Conservation (phyloP, 2,329 filamentous ascomycete genomes). For the Aureobasidium uvarum region DNA sequence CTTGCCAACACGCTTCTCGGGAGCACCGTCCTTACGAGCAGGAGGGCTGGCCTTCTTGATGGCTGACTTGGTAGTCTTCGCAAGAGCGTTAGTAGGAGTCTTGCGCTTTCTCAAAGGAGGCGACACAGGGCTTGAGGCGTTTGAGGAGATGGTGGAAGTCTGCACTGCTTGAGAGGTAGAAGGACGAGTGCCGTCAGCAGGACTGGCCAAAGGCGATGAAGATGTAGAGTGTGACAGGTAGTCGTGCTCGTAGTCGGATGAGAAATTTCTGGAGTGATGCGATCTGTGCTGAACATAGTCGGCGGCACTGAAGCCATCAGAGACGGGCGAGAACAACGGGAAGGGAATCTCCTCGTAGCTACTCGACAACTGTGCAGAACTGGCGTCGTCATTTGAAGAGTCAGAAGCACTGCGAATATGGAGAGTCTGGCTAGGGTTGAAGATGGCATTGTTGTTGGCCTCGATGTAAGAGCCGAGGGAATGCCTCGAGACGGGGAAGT, state of each 20-base stretch:
- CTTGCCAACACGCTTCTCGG: conserved; percentile 90
- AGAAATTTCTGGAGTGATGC: conserved; percentile 29
- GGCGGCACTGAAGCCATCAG: conserved; percentile 64
- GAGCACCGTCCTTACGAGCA: conserved; percentile 71
- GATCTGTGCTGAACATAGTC: conserved; percentile 49
- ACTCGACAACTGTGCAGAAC: conserved; percentile 62
- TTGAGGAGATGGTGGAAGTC: conserved; percentile 58
- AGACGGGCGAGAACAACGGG: conserved; percentile 77
- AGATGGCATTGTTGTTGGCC: conserved; percentile 61
- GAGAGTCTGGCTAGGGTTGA: conserved; percentile 87
- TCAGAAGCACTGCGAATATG: conserved; percentile 86
- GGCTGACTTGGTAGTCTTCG: conserved; percentile 78
- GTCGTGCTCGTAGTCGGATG: conserved; percentile 38
- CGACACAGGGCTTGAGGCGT: conserved; percentile 52
- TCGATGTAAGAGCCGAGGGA: conserved; percentile 67
- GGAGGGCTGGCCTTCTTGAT: conserved; percentile 68
- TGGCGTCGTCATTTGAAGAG: conserved; percentile 64
- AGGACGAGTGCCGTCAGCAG: conserved; percentile 37
- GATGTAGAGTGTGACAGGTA: conserved; percentile 33
- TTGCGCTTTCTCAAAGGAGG: conserved; percentile 66
- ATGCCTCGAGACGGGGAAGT: conserved; percentile 58
- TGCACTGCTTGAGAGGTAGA: conserved; percentile 43
- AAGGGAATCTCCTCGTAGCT: conserved; percentile 80
- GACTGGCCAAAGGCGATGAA: conserved; percentile 28
- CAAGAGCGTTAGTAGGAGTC: conserved; percentile 46